Conservation (phyloP, 73 alveolate genomes). For the Paramecium bursaria region DNA sequence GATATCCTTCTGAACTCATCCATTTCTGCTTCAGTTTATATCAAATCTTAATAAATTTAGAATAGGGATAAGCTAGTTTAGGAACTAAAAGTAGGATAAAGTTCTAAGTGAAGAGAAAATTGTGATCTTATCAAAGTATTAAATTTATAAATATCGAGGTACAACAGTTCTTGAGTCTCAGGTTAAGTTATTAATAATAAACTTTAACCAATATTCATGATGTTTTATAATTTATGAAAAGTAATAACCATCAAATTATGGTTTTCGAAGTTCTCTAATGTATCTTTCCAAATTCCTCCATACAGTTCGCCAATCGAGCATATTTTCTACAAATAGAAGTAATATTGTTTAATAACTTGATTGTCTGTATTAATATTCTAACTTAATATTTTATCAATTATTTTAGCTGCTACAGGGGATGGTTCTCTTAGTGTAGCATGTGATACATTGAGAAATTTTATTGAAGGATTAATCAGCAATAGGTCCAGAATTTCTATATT, state of each 20-base stretch:
- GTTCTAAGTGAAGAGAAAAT: slow-evolving; percentile 15
- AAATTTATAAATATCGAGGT: slow-evolving; percentile 16
- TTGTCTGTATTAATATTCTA: too few species aligned
- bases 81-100: slow-evolving; percentile 23
- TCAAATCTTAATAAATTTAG: slow-evolving; percentile 28
- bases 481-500: too few species aligned
- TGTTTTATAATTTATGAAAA: slow-evolving; percentile 40
- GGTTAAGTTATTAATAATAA: neutral
- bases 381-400: too few species aligned
- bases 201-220: slow-evolving; percentile 7
- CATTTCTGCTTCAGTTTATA: slow-evolving; percentile 29
- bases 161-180: neutral
- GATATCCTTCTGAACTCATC: slow-evolving; percentile 11
- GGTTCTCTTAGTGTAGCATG: too few species aligned
- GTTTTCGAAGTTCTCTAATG: slow-evolving; percentile 22
- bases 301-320: slow-evolving; percentile 37
- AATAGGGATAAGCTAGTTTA: slow-evolving; percentile 24
- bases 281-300: slow-evolving; percentile 5
- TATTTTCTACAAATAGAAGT: slow-evolving; percentile 21
- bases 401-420: too few species aligned
- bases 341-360: too few species aligned
- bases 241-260: neutral
- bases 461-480: too few species aligned
- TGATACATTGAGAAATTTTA: too few species aligned
- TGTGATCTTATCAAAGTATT: slow-evolving; percentile 2